Conservation (phyloP, 768 basidiomycete genomes). For the Boletus vermiculosoides region DNA sequence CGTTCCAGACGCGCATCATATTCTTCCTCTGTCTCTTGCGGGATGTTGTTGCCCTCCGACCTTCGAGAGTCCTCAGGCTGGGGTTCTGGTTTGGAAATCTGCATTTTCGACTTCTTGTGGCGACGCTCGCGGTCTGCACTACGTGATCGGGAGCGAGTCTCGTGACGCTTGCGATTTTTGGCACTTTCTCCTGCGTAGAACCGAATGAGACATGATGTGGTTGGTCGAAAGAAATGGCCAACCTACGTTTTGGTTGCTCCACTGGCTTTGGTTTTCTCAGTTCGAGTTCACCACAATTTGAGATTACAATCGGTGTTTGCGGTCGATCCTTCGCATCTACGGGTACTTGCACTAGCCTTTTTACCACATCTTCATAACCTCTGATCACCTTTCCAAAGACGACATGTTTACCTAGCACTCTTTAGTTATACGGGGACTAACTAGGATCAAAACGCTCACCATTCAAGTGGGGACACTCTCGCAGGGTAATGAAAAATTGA, state of each 20-base stretch:
- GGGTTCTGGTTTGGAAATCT: slow-evolving; percentile 1
- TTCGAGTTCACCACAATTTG: slow-evolving; percentile 84
- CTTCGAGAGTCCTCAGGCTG: slow-evolving; percentile 9
- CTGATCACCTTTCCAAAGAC: slow-evolving; percentile 55
- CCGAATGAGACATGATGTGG: neutral
- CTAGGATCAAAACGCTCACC: slow-evolving; percentile 41
- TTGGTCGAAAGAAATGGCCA: neutral
- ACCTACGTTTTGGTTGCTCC: slow-evolving; percentile 17
- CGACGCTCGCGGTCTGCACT: slow-evolving; percentile 29
- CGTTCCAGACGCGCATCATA: slow-evolving; percentile 67
- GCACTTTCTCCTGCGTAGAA: slow-evolving; percentile 6
- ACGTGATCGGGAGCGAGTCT: slow-evolving; percentile 26
- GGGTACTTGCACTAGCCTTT: slow-evolving; percentile 58
- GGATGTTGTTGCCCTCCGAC: slow-evolving; percentile 6
- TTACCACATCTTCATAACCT: slow-evolving; percentile 59
- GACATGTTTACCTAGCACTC: slow-evolving; percentile 53
- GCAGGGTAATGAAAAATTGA: slow-evolving; percentile 84
- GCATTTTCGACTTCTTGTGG: slow-evolving; percentile 29
- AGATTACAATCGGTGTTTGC: slow-evolving; percentile 59
- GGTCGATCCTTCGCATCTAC: slow-evolving; percentile 80
- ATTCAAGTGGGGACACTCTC: slow-evolving; percentile 70
- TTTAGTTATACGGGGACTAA: slow-evolving; percentile 1
- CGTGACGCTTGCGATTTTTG: slow-evolving; percentile 22
- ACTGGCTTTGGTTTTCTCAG: slow-evolving; percentile 40
- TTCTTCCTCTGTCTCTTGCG: slow-evolving; percentile 66